Conservation (phyloP, 129 eudicot species). For the Logfia minima region DNA sequence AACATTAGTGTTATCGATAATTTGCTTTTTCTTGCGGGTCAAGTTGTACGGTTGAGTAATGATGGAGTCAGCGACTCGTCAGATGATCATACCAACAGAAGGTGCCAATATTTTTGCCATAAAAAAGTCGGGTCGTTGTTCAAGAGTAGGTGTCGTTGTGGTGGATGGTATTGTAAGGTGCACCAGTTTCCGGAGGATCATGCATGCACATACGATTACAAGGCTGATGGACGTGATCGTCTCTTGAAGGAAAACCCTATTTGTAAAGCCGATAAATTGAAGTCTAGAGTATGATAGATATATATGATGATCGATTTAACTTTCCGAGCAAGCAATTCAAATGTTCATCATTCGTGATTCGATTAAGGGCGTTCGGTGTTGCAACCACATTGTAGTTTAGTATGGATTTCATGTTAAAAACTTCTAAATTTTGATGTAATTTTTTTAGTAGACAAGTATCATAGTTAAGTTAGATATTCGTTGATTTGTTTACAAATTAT, state of each 20-base stretch:
- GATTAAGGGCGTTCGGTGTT: too few species aligned
- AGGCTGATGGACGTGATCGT: slow-evolving; percentile 18
- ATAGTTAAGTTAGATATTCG: too few species aligned
- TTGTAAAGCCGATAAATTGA: background rate
- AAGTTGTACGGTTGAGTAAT: background rate
- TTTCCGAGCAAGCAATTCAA: too few species aligned
- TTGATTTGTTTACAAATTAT: too few species aligned
- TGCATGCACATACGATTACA: slow-evolving; percentile 32
- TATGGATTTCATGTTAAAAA: too few species aligned
- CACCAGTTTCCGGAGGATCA: slow-evolving; percentile 40
- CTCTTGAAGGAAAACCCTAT: slow-evolving; percentile 5
- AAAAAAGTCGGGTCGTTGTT: slow-evolving; percentile 23
- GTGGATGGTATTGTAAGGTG: slow-evolving; percentile 27
- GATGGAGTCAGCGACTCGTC: background rate
- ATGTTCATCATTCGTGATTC: too few species aligned
- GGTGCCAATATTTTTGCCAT: slow-evolving; percentile 30
- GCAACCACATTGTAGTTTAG: too few species aligned
- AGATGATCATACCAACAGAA: background rate
- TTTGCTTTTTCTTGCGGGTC: background rate
- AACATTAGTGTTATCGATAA: background rate
- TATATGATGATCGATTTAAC: too few species aligned
- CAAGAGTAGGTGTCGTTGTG: slow-evolving; percentile 37
- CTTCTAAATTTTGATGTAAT: too few species aligned
- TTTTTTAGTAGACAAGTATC: too few species aligned
- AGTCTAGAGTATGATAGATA: background rate